Percentiles rank a stretch among this genome's conserved stretches.
Evolutionary conservation across 23 red algal species (phyloP).

Genomic region (Gracilaria vermiculophylla): DNA sequence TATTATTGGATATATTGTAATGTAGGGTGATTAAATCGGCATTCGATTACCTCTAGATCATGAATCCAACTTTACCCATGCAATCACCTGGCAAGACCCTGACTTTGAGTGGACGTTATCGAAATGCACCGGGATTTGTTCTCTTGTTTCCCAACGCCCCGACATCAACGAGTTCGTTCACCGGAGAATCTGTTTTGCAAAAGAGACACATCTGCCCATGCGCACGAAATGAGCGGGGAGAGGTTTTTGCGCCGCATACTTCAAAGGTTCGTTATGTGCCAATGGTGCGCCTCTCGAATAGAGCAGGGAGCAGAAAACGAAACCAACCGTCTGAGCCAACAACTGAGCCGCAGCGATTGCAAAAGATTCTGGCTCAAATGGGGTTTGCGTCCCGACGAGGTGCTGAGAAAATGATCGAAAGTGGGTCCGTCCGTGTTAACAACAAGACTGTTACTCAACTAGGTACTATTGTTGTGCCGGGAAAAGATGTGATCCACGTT

Average conservation of each 20-base stretch:
- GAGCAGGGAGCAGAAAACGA: background rate
- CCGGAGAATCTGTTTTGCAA: background rate
- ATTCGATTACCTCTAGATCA: too few relatives aligned
- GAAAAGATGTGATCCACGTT: slow-evolving; percentile 39
- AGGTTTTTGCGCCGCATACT: background rate
- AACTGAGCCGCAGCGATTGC: slow-evolving; percentile 52
- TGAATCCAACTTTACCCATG: background rate
- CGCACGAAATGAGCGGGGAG: background rate
- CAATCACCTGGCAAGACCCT: background rate
- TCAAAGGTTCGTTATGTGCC: background rate
- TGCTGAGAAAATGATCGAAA: slow-evolving; percentile 65
- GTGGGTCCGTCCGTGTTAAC: slow-evolving; percentile 65
- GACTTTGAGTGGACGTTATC: background rate
- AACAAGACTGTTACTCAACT: slow-evolving; percentile 29
- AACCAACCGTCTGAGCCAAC: background rate
- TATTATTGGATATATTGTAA: too few relatives aligned
- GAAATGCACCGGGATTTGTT: background rate
- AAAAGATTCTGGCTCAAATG: slow-evolving; percentile 77
- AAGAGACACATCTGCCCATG: background rate
- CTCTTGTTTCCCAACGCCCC: background rate
- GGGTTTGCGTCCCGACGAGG: slow-evolving; percentile 73
- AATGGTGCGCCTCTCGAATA: background rate
- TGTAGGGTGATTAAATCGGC: too few relatives aligned
- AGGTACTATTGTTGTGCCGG: slow-evolving; percentile 19
- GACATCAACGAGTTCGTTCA: background rate